Evolutionary conservation across 2,329 filamentous ascomycete species (phyloP).

Genomic region (Botrytis galanthina): DNA sequence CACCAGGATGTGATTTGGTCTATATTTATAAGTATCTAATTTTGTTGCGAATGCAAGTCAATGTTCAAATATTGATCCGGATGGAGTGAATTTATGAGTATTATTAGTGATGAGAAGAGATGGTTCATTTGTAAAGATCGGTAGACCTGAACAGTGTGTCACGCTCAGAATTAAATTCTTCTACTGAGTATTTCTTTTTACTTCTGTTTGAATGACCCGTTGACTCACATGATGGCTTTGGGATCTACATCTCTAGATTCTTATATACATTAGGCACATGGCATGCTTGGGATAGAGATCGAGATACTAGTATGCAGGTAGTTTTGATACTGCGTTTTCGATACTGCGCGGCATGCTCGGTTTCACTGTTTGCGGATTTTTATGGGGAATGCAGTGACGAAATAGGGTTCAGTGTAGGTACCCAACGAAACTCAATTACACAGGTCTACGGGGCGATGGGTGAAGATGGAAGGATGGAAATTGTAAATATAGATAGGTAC

Average conservation of each 20-base stretch:
- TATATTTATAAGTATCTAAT: background rate
- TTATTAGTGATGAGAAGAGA: background rate
- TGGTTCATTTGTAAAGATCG: background rate
- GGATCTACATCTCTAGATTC: background rate
- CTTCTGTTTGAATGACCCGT: background rate
- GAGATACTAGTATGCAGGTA: background rate
- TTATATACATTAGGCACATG: background rate
- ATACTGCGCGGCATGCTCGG: background rate
- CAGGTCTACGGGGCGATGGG: background rate
- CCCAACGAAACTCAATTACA: background rate
- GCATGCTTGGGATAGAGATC: background rate
- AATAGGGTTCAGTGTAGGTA: background rate
- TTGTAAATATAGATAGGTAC: background rate
- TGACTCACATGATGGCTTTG: background rate
- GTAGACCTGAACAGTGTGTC: background rate
- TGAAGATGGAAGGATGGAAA: background rate
- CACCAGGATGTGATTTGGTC: background rate
- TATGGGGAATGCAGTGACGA: background rate
- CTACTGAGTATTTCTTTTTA: background rate
- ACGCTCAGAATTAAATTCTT: background rate
- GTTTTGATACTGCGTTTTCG: background rate
- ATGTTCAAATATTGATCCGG: background rate
- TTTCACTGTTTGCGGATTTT: background rate
- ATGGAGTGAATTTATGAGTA: background rate
- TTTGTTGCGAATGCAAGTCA: background rate